Evolutionary conservation across 257 asterid species (phyloP), one percentile per base, ranked within the genome.

Genomic region (Capsicum pubescens): DNA sequence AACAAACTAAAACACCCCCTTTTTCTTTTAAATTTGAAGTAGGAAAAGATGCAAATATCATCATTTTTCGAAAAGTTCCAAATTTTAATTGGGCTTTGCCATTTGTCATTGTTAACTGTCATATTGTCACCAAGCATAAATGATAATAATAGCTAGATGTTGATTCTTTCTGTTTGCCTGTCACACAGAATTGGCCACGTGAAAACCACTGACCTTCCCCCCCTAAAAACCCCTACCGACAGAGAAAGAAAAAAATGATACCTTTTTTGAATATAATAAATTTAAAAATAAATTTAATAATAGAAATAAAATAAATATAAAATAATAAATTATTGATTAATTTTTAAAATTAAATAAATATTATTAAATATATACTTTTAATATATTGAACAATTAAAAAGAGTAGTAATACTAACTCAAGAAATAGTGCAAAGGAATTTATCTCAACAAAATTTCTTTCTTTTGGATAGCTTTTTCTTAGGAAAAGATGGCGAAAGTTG

Each of bases 161-260:
- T 26, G 63, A 52, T 54, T 52, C 81, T 4, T 50, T 12, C 81
- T 76, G 52, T 76, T 52, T 52, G 48, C 48, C 81, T 76, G 81
- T 54, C 48, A 76, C 63, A 36, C 15, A 26, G 81, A 76, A 26
- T 52, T 54, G 64, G 7, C 81, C 81, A 76, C 9, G 50, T 76
- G 26, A 76, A 76, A 39, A 39, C 44, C 44, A 39, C 44, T 39
- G 5, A 39, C 44, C 44, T 39, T 39, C 44, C 44, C 42, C 44
- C 44, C 44, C 0, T 1, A 3, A 3, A 39, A 39, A 0, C 1
- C 60, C 32, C 78, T 4, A 74, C 60, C 44, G 61, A 74, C 61
- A 1, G 6, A 68, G 3, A 68, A 68, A 15, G 76, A 3, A 36
- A 0, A 15, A 3, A 13, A 36, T 35, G 74, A 35, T 14, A 64